Percentiles rank a stretch among this genome's conserved stretches.
Conservation (phyloP, 345 rosid species). For the Gossypium thurberi region DNA sequence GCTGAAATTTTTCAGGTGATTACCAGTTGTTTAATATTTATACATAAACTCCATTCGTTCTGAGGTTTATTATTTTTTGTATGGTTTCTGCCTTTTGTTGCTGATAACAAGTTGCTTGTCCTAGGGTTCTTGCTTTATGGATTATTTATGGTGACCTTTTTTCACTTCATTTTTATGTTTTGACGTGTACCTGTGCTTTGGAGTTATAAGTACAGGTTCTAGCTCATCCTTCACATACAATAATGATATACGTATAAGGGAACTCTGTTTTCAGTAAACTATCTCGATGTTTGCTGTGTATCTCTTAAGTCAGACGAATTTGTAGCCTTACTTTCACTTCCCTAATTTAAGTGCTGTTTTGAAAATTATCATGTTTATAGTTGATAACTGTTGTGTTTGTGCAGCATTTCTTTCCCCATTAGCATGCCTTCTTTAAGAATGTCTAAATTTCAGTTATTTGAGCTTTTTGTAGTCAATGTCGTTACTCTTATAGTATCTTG, state of each 20-base stretch:
- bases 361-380: background rate
- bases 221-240: background rate
- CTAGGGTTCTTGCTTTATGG: background rate
- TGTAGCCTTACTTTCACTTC: background rate
- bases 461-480: background rate
- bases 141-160: conserved; percentile 6
- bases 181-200: background rate
- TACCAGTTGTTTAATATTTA: background rate
- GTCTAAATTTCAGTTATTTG: background rate
- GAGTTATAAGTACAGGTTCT: conserved; percentile 3
- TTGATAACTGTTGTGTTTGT: background rate
- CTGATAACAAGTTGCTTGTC: background rate
- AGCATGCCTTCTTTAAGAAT: background rate
- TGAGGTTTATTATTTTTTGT: conserved; percentile 5
- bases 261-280: background rate
- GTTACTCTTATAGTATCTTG: background rate
- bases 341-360: background rate
- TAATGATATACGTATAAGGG: background rate
- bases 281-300: background rate
- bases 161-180: background rate
- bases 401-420: background rate
- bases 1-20: conserved; percentile 80
- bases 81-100: background rate
- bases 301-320: background rate
- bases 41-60: conserved; percentile 1